Percentiles rank a stretch among this genome's conserved stretches.
Evolutionary conservation across 169 alveolate genomes (phyloP).

Genomic region (Babesia gibsoni): DNA sequence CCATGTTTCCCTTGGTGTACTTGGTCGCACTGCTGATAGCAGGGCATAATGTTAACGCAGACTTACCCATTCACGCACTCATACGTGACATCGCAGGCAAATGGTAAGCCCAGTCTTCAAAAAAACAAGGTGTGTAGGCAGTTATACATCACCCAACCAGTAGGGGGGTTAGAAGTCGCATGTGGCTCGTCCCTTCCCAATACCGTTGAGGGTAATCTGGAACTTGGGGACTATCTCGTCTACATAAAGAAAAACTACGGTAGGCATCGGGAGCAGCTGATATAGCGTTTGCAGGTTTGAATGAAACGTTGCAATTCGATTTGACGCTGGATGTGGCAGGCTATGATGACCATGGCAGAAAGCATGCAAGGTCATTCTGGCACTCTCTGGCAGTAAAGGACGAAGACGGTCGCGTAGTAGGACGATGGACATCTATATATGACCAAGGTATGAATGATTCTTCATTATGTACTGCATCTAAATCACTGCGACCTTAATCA

Average conservation of each 20-base stretch:
- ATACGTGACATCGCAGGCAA: slow-evolving; percentile 45
- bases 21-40: slow-evolving; percentile 3
- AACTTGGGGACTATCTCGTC: slow-evolving; percentile 45
- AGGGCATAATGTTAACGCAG: slow-evolving; percentile 18
- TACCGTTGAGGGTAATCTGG: slow-evolving; percentile 42
- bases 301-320: slow-evolving; percentile 1
- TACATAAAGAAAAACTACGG: slow-evolving; percentile 19
- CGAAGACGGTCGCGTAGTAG: slow-evolving; percentile 20
- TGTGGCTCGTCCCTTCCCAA: slow-evolving; percentile 61
- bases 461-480: neutral
- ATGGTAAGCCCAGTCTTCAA: slow-evolving; percentile 11
- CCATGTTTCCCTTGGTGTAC: neutral
- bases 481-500: no score
- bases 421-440: slow-evolving; percentile 56
- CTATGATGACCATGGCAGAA: neutral
- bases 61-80: slow-evolving; percentile 60
- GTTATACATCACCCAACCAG: slow-evolving; percentile 12
- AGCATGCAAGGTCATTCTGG: slow-evolving; percentile 25
- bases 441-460: slow-evolving; percentile 48
- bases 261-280: neutral
- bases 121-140: slow-evolving; percentile 10
- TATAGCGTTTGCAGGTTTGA: slow-evolving; percentile 16
- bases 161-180: slow-evolving; percentile 36
- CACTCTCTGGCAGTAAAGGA: slow-evolving; percentile 48
- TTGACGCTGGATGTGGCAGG: slow-evolving; percentile 31